A percentile compares a stretch with the other conserved stretches of the same genome.
Evolutionary conservation across 805 yeast species (phyloP).

Genomic region (Torulaspora franciscae): DNA sequence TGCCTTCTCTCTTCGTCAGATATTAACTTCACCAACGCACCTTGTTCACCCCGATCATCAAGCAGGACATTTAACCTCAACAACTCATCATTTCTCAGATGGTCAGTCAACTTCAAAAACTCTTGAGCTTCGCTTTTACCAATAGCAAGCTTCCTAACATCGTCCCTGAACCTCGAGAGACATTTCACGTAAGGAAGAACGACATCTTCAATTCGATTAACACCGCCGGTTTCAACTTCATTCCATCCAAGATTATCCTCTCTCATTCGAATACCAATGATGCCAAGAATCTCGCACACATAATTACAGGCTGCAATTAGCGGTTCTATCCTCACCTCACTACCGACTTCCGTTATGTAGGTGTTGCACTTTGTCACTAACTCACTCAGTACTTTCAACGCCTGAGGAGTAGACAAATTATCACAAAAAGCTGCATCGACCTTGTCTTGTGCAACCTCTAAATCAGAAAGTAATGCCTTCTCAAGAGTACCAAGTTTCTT

Average conservation of each 20-base stretch:
- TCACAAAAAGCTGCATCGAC: slow-evolving; percentile 84
- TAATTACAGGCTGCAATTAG: slow-evolving; percentile 59
- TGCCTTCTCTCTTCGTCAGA: slow-evolving; percentile 67
- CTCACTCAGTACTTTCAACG: slow-evolving; percentile 58
- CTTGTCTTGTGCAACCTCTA: slow-evolving; percentile 48
- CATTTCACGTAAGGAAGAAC: slow-evolving; percentile 77
- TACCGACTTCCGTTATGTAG: slow-evolving; percentile 55
- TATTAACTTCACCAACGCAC: slow-evolving; percentile 81
- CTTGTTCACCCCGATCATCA: slow-evolving; percentile 79
- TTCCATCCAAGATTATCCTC: slow-evolving; percentile 78
- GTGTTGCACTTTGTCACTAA: slow-evolving; percentile 67
- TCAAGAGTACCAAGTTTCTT: slow-evolving; percentile 59
- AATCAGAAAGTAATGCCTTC: slow-evolving; percentile 47
- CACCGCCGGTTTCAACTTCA: slow-evolving; percentile 34
- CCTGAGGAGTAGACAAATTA: slow-evolving; percentile 76
- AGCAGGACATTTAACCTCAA: slow-evolving; percentile 73
- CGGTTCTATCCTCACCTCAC: slow-evolving; percentile 58
- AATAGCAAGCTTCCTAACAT: slow-evolving; percentile 71
- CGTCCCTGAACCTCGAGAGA: slow-evolving; percentile 75
- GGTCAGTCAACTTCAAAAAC: slow-evolving; percentile 68
- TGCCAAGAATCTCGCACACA: slow-evolving; percentile 61
- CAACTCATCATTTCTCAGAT: slow-evolving; percentile 65
- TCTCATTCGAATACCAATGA: slow-evolving; percentile 74
- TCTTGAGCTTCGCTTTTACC: slow-evolving; percentile 45
- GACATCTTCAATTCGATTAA: slow-evolving; percentile 52